Evolutionary conservation across 495 filamentous ascomycete species (phyloP).

Genomic region (Penicillium salamii): DNA sequence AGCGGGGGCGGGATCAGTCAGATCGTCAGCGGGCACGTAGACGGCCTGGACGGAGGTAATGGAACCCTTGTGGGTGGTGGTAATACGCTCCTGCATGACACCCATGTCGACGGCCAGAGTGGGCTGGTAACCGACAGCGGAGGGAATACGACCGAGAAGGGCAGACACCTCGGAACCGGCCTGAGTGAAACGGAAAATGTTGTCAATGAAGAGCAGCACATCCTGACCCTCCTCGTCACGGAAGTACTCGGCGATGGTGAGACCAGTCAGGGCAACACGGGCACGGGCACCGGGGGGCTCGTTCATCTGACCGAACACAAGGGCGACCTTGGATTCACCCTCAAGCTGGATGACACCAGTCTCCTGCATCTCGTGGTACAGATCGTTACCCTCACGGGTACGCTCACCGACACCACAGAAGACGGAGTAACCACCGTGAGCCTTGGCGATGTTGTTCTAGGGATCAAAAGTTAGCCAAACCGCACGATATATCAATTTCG

Average conservation of each 20-base stretch:
- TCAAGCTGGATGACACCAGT: conserved; percentile 99
- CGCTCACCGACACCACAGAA: conserved; percentile 99
- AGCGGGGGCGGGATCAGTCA: conserved; percentile 99
- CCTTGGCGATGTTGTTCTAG: conserved; percentile 99
- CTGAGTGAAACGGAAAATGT: conserved; percentile 99
- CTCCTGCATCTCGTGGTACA: conserved; percentile 99
- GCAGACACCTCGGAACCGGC: conserved; percentile 99
- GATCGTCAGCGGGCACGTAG: conserved; percentile 99
- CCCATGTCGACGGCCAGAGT: conserved; percentile 99
- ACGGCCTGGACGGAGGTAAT: conserved; percentile 99
- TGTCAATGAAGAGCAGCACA: conserved; percentile 99
- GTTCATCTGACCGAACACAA: conserved; percentile 99
- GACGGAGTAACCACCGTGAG: conserved; percentile 99
- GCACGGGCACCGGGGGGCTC: conserved; percentile 99
- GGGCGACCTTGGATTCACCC: conserved; percentile 97
- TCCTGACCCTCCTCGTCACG: conserved; percentile 97
- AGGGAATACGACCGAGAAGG: conserved; percentile 98
- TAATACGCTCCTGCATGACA: conserved; percentile 99
- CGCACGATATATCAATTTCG: no score
- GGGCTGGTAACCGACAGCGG: conserved; percentile 99
- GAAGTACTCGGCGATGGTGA: conserved; percentile 93
- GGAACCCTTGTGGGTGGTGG: conserved; percentile 98
- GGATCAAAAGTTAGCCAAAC: neutral
- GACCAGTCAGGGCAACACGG: conserved; percentile 96
- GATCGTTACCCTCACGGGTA: conserved; percentile 99